phyloP scores from a whole-genome alignment of 345 rosid species.

The Nasturtium officinale region DNA sequence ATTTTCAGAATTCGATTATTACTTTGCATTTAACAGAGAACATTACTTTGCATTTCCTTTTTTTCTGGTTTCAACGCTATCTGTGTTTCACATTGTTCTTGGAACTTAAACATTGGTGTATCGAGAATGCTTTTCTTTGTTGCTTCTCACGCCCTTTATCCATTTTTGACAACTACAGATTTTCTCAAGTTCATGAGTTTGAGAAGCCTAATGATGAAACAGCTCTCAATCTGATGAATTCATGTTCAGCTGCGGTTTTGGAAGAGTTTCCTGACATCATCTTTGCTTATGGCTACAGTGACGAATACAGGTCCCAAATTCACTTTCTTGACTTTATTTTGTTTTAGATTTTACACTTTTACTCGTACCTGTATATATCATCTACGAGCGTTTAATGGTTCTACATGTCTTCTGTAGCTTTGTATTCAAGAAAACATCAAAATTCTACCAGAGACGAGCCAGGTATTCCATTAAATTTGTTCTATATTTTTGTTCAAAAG shows the following conservation, averaged over 20 bases:
- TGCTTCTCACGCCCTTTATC: not conserved
- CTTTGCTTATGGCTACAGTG: constrained; percentile 79
- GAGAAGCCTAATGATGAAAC: constrained; percentile 76
- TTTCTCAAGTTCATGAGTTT: constrained; percentile 68
- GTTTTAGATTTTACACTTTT: not conserved
- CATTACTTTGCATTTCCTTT: not conserved
- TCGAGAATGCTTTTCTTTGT: not conserved
- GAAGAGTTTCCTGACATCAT: constrained; percentile 79
- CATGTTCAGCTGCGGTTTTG: constrained; percentile 61
- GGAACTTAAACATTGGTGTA: not conserved
- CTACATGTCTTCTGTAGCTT: constrained; percentile 54
- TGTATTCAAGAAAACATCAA: constrained; percentile 73
- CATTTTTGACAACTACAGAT: constrained; percentile 44
- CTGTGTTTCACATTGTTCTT: constrained; percentile 9
- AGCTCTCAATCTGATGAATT: constrained; percentile 71
- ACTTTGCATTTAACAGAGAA: not conserved
- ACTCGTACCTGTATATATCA: not conserved
- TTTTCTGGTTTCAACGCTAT: not conserved
- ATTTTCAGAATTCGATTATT: not conserved
- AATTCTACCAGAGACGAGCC: constrained; percentile 85
- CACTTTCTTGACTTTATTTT: not conserved
- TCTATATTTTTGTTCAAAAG: not conserved
- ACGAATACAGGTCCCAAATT: constrained; percentile 64
- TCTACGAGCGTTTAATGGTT: not conserved
- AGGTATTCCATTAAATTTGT: constrained; percentile 47